Evolutionary conservation across 352 stramenopile species (phyloP).

Genomic region (Pseudoperonospora humuli): DNA sequence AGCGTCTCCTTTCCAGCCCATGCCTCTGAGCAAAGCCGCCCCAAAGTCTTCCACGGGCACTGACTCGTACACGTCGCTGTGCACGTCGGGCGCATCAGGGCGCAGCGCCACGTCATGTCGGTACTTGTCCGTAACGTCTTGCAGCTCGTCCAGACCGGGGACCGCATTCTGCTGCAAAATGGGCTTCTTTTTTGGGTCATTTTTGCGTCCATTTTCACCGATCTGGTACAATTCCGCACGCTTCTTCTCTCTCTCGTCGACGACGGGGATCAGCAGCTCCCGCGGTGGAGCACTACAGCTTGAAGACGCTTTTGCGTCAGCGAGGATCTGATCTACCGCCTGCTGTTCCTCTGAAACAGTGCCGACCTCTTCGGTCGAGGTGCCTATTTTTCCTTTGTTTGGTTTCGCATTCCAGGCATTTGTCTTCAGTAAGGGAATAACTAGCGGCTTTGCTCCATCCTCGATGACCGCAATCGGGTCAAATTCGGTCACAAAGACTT

Average conservation of each 20-base stretch:
- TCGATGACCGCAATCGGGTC: conserved; percentile 32
- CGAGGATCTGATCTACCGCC: conserved; percentile 34
- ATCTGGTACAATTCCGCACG: conserved; percentile 37
- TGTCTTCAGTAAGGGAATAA: conserved; percentile 63
- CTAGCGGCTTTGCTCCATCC: conserved; percentile 31
- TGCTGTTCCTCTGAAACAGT: conserved; percentile 26
- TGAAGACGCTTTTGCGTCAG: conserved; percentile 15
- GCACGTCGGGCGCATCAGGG: conserved; percentile 74
- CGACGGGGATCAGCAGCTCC: conserved; percentile 53
- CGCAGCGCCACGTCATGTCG: conserved; percentile 72
- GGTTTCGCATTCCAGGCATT: conserved; percentile 37
- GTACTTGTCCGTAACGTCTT: conserved; percentile 78
- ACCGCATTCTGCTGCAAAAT: conserved; percentile 74
- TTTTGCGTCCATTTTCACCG: conserved; percentile 11
- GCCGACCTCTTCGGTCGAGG: background rate
- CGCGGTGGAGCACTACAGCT: conserved; percentile 1
- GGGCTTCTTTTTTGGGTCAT: conserved; percentile 27
- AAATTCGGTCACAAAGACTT: conserved; percentile 75
- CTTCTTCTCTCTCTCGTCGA: conserved; percentile 7
- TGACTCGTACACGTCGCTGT: conserved; percentile 76
- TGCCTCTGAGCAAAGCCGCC: conserved; percentile 91
- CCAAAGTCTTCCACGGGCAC: conserved; percentile 95
- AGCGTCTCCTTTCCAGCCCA: conserved; percentile 91
- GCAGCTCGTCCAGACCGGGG: conserved; percentile 51
- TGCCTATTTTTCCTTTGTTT: background rate